Evolutionary conservation across 768 basidiomycete genomes (phyloP).

Genomic region (Dentipellis fragilis): DNA sequence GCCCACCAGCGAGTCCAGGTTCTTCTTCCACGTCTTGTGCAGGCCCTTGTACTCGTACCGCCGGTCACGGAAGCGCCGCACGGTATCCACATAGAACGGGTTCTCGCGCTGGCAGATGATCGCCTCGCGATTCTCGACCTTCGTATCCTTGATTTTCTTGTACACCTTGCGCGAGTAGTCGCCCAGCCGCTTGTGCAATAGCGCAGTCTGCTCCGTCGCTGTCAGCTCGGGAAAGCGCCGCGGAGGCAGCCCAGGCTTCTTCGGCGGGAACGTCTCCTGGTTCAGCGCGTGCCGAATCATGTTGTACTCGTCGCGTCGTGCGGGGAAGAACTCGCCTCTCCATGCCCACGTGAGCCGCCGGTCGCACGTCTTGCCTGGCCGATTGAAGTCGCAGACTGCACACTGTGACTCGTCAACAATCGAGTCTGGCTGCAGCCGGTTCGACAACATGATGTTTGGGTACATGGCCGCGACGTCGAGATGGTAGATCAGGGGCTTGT

Average conservation of each 20-base stretch:
- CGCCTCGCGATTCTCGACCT: slow-evolving; percentile 84
- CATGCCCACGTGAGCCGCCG: slow-evolving; percentile 94
- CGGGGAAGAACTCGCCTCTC: slow-evolving; percentile 98
- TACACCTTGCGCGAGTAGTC: slow-evolving; percentile 99
- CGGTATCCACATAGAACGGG: slow-evolving; percentile 98
- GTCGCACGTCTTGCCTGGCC: slow-evolving; percentile 93
- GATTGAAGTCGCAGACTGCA: slow-evolving; percentile 96
- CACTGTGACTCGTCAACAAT: slow-evolving; percentile 95
- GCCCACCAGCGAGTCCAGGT: slow-evolving; percentile 64
- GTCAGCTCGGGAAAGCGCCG: slow-evolving; percentile 80
- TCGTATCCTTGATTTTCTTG: slow-evolving; percentile 96
- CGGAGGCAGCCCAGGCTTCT: slow-evolving; percentile 58
- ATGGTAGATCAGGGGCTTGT: slow-evolving; percentile 96
- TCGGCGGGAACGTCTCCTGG: slow-evolving; percentile 85
- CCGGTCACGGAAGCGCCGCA: slow-evolving; percentile 91
- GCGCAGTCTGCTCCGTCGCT: slow-evolving; percentile 77
- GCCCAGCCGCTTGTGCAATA: slow-evolving; percentile 92
- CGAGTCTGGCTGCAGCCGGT: slow-evolving; percentile 95
- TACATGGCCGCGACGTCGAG: slow-evolving; percentile 99
- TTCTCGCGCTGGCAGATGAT: slow-evolving; percentile 98
- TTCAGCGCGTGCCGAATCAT: slow-evolving; percentile 98
- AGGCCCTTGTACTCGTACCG: slow-evolving; percentile 99
- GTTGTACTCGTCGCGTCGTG: slow-evolving; percentile 93
- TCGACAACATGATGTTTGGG: slow-evolving; percentile 99
- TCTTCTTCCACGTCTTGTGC: slow-evolving; percentile 99